Base-by-base conservation (phyloP, 1,284 basidiomycete genomes). In the Phylloboletellus chloephorus region DNA sequence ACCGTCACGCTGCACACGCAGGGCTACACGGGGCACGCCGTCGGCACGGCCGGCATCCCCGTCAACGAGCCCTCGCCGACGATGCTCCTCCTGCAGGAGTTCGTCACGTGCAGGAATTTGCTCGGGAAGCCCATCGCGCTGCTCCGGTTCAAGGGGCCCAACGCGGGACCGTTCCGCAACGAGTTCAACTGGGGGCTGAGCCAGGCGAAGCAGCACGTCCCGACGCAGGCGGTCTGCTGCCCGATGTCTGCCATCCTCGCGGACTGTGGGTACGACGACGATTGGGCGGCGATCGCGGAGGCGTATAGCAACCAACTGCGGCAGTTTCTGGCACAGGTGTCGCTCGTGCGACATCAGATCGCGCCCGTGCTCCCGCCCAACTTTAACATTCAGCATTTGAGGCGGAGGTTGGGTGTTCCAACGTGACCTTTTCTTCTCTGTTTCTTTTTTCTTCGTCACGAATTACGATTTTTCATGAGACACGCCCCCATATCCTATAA, bases 331-430 rank as follows among this genome's bases (percentile, higher is more conserved):
- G 54, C 56, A 2, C 57, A 61, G 45, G 52, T 64, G 22, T 61
- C 60, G 25, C 35, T 57, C 5, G 56, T 59, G 22, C 45, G 57
- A 10, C 60, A 63, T 44, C 57, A 59, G 39, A 59, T 59, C 11
- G 48, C 51, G 3, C 61, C 60, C 4, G 58, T 64, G 22, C 42
- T 59, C 9, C 57, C 57, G 3, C 57, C 61, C 0, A 59, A 63
- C 20, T 64, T 59, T 30, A 62, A 63, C 28, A 40, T 58, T 3
- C 61, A 62, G 15, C 61, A 59, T 36, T 29, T 62, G 31, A 62
- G 59, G 13, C 60, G 57, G 7, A 48, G 57, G 34, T 36, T 57
- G 1, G 59, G 57, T 2, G 40, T 50, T 11, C 51, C 61, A 3
- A 40, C 48, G 7, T 58, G 33, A 61, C 23, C 26, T 15, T 34